phyloP scores from a whole-genome alignment of 179 eudicot genomes.

The Spergularia azorica region DNA sequence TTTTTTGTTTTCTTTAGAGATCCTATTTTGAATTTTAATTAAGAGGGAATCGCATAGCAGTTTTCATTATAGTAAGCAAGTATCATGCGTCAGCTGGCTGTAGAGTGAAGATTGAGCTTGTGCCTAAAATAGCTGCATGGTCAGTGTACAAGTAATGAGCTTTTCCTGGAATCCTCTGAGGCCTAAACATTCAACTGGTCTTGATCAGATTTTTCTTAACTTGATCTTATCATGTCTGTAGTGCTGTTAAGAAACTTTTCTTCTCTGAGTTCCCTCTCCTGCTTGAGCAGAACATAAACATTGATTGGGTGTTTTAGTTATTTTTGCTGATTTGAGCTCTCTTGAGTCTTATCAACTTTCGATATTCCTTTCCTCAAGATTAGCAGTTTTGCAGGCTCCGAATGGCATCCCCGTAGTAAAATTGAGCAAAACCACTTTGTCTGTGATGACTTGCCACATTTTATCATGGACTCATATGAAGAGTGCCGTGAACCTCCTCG shows the following conservation, averaged over 20 bases:
- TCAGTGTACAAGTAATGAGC: no score
- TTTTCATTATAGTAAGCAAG: no score
- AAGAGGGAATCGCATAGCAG: no score
- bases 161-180: no score
- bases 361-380: slow-evolving; percentile 21
- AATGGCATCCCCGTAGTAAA: slow-evolving; percentile 68
- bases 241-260: neutral
- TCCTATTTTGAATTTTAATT: no score
- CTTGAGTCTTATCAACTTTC: slow-evolving; percentile 13
- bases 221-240: neutral
- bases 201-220: neutral
- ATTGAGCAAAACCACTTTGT: slow-evolving; percentile 69
- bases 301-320: neutral
- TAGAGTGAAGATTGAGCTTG: no score
- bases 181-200: no score
- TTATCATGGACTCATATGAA: slow-evolving; percentile 81
- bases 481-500: slow-evolving; percentile 85
- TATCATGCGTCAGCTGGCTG: no score
- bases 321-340: neutral
- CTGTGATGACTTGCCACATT: slow-evolving; percentile 74
- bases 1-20: no score
- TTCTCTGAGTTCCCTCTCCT: neutral
- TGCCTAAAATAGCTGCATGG: no score
- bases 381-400: slow-evolving; percentile 70
- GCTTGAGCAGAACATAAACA: neutral